These are phyloP conservation scores for Candida frijolesensis DNA, from an alignment of 1,139 yeast species.

Conservation along the genomic window DNA sequence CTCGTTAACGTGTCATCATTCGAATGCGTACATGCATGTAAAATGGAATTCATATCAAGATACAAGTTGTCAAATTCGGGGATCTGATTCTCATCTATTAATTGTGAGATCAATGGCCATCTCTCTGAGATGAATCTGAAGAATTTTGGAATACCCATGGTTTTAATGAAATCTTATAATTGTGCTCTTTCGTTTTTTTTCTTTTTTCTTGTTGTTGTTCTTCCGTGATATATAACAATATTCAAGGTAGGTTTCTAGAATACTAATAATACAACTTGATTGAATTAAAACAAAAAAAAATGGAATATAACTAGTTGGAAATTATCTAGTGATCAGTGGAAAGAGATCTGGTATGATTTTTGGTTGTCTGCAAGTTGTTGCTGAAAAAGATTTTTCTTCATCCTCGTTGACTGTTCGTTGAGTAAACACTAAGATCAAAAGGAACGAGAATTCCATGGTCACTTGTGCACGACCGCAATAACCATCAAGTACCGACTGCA, in stretches of 20 bases:
- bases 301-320: background rate
- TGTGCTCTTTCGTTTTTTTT: background rate
- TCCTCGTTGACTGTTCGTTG: background rate
- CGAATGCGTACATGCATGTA: constrained; percentile 90
- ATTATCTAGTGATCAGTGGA: background rate
- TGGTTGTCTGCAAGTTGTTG: constrained; percentile 1
- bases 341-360: background rate
- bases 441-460: background rate
- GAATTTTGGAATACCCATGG: constrained; percentile 90
- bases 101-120: constrained; percentile 95
- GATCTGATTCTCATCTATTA: constrained; percentile 79
- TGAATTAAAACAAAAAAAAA: constrained; percentile 1
- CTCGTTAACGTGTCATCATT: constrained; percentile 62
- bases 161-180: background rate
- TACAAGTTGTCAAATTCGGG: constrained; percentile 95
- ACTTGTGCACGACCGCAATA: background rate
- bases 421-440: background rate
- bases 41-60: constrained; percentile 95
- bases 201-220: background rate
- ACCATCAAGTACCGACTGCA: background rate
- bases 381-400: background rate
- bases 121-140: constrained; percentile 96
- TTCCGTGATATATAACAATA: background rate
- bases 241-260: background rate
- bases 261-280: background rate